Base-by-base conservation (phyloP, 2,329 filamentous ascomycete species). In the Dothiorella sarmentorum region DNA sequence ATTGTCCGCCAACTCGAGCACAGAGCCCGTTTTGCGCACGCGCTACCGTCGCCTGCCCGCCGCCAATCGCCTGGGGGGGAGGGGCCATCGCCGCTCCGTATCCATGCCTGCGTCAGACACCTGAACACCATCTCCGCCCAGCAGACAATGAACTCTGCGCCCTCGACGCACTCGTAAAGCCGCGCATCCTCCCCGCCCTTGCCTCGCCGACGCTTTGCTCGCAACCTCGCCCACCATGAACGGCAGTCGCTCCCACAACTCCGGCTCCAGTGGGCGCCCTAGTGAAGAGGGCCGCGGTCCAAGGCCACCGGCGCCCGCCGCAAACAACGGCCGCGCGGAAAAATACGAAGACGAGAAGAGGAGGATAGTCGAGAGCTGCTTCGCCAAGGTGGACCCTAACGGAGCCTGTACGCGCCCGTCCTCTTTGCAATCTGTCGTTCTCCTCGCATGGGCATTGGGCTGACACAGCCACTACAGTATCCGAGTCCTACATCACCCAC, bases 401-500 rank as follows among this genome's bases (percentile, higher is more conserved):
- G 92, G 92, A 65, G 88, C 90, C 61, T 81, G 91, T 95, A 82
- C 71, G 88, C 83, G 60, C 38, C 20, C 22, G 24, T 31, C n/a
- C 22, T 7, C 49, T 17, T 22, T 38, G 47, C 47, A 60, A 58
- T 47, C 31, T 38, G 40, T 43, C 27, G 52, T 45, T 56, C 20
- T 37, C 40, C 49, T 40, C 49, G 33, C 49, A 29, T 26, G 22
- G 52, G 18, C 38, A 43, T 45, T 44, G 45, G 37, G 56, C 56
- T 59, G 56, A 59, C 35, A 55, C 33, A 13, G 45, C 55, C 31
- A 40, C 20, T 22, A 37, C 38, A 45, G 45, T 52, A 56, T 56
- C 86, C 65, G 94, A 99, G 77, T 97, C 91, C 31, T 99, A 99
- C 78, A 99, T 99, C 68, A 99, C 94, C 20, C 94, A 99, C 72